phyloP scores from a whole-genome alignment of 345 rosid genomes.

The Gossypium rotundifolium region DNA sequence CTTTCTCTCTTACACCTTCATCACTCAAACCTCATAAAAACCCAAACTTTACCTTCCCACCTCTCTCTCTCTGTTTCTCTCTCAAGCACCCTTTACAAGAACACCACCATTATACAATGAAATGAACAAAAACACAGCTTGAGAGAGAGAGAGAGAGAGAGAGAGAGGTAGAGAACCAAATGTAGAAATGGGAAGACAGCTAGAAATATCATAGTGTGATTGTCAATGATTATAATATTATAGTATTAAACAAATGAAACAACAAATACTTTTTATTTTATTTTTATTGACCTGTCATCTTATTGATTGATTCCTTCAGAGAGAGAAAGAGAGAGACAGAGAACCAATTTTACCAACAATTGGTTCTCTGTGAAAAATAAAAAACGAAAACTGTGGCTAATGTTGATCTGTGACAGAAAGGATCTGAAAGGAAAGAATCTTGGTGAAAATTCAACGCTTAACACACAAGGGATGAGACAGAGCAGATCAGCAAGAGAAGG shows the following conservation, averaged over 20 bases:
- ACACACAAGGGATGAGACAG: conserved; percentile 14
- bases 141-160: not conserved
- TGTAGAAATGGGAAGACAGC: conserved; percentile 5
- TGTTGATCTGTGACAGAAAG: conserved; percentile 15
- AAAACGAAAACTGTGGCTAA: not conserved
- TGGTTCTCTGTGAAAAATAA: conserved; percentile 12
- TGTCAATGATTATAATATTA: not conserved
- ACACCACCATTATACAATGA: conserved; percentile 6
- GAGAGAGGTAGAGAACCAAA: not conserved
- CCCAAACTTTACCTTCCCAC: not conserved
- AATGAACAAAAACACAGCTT: conserved; percentile 11
- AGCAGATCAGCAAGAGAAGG: not conserved
- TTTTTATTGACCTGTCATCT: conserved; percentile 3
- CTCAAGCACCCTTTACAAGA: conserved; percentile 13
- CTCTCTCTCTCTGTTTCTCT: not conserved
- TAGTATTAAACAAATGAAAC: not conserved
- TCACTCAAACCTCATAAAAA: conserved; percentile 13
- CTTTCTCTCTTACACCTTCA: conserved; percentile 14
- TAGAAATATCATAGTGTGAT: not conserved
- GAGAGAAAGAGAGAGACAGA: conserved; percentile 8
- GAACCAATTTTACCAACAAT: conserved; percentile 14
- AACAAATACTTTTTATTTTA: conserved; percentile 1
- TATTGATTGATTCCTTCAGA: conserved; percentile 31
- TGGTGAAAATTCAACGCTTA: conserved; percentile 15
- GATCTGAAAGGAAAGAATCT: conserved; percentile 6